These are phyloP conservation scores for Kodamaea suecica DNA, from an alignment of 1,139 yeast genomes.

Conservation along the genomic window DNA sequence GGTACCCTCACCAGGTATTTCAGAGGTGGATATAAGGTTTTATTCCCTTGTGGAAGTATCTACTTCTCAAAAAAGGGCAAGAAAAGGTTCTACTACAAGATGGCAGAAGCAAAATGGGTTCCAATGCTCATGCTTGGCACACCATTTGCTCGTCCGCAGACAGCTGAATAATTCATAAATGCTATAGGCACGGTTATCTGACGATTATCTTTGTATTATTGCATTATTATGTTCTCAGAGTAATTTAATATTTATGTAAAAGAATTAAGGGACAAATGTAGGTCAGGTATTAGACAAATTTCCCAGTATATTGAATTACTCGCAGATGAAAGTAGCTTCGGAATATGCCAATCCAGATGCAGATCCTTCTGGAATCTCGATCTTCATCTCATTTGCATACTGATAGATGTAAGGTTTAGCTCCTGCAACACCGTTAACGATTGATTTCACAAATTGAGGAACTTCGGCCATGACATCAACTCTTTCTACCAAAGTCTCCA, in stretches of 20 bases:
- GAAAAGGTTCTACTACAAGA: not conserved
- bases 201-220: too few species aligned
- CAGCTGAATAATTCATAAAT: not conserved
- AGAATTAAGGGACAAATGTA: too few species aligned
- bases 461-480: conserved; percentile 98
- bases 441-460: conserved; percentile 88
- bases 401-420: conserved; percentile 95
- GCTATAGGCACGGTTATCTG: too few species aligned
- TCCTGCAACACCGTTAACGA: conserved; percentile 93
- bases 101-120: not conserved
- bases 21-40: not conserved
- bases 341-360: conserved; percentile 72
- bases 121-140: not conserved
- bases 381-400: conserved; percentile 58
- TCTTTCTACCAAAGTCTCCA: conserved; percentile 69
- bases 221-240: too few species aligned
- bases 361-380: conserved; percentile 35
- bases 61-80: not conserved
- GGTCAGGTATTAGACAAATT: too few species aligned
- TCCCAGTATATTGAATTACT: conserved; percentile 14
- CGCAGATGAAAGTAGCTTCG: conserved; percentile 78
- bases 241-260: too few species aligned
- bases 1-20: conserved; percentile 1
- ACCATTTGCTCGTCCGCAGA: not conserved
- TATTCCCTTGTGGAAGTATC: not conserved